Evolutionary conservation across 352 stramenopile genomes (phyloP), one percentile per base, ranked within the genome.

Genomic region (Globisporangium abappressorium): DNA sequence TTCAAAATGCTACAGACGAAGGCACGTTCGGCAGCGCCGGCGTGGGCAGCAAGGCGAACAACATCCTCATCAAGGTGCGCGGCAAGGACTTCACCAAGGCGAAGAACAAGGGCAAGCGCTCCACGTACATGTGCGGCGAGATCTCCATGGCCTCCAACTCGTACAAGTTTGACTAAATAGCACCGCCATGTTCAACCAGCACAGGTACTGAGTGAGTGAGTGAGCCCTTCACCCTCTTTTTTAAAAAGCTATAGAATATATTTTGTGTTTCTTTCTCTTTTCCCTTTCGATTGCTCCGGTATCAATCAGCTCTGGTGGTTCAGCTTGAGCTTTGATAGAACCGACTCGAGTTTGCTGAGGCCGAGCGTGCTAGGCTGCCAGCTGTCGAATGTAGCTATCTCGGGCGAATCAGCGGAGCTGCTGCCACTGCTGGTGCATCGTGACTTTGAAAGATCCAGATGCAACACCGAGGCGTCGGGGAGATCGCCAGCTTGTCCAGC

Each of bases 41-140:
- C 46, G 99, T 99, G 65, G 98, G 98, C 53, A 89, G 91, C 65
- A 99, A 98, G 77, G 98, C 98, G 36, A 99, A 95, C 78, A 95
- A 99, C 74, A 98, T 99, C 64, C 84, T 99, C 38, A 78, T 99
- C 62, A 97, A 98, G 68, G 97, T 99, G 57, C 90, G 97, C 66
- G 98, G 98, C 47, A 99, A 99, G 81, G 97, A 99, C 78, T 99
- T 99, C 75, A 97, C 97, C 57, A 97, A 99, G 68, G 98, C 99
- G 72, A 99, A 99, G 85, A 99, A 98, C 69, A 99, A 99, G 82
- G 97, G 98, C 79, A 99, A 99, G 89, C 88, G 98, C 62, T 94
- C 95, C 55, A 97, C 82, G 64, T 99, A 99, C 84, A 92, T 96
- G 77, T 97, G 95, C 57, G 96, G 96, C 49, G 73, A 83, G 53